phyloP scores from a whole-genome alignment of 176 grass and related monocot species.

The Aegilops longissima region DNA sequence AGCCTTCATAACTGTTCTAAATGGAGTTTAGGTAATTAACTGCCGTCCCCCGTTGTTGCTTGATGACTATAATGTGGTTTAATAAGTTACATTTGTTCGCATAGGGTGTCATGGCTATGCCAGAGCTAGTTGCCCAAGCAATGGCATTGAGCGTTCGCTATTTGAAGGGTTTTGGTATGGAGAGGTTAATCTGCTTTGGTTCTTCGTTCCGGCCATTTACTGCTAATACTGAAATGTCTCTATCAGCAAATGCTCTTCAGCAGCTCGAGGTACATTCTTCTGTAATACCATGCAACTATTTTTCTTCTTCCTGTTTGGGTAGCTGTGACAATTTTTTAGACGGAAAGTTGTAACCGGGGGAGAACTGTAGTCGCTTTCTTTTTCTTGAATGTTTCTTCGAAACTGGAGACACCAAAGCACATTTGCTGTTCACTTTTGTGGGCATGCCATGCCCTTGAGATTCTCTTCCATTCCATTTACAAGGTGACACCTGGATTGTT shows the following conservation, averaged over 20 bases:
- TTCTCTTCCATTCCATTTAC: conserved; percentile 17
- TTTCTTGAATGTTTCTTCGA: neutral
- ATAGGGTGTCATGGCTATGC: conserved; percentile 75
- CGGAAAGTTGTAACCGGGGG: neutral
- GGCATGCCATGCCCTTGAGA: neutral
- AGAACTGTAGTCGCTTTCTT: neutral
- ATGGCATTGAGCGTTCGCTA: conserved; percentile 66
- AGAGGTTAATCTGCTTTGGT: conserved; percentile 77
- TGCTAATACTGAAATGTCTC: conserved; percentile 65
- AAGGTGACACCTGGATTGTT: conserved; percentile 26
- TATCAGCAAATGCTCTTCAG: conserved; percentile 89
- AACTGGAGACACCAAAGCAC: neutral
- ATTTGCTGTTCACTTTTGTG: neutral
- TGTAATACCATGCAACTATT: neutral
- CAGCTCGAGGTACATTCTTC: conserved; percentile 81
- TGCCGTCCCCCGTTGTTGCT: neutral
- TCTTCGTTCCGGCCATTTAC: conserved; percentile 77
- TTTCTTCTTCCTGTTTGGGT: neutral
- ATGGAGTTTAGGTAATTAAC: conserved; percentile 15
- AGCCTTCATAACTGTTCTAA: conserved; percentile 19
- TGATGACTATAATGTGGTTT: conserved; percentile 6
- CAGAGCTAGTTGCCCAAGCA: conserved; percentile 79
- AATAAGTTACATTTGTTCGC: conserved; percentile 1
- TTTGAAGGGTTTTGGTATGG: conserved; percentile 80
- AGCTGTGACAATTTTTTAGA: neutral